Evolutionary conservation across 148 eudicot genomes (phyloP), one percentile per base, ranked within the genome.

Genomic region (Dianthus caryophyllus): DNA sequence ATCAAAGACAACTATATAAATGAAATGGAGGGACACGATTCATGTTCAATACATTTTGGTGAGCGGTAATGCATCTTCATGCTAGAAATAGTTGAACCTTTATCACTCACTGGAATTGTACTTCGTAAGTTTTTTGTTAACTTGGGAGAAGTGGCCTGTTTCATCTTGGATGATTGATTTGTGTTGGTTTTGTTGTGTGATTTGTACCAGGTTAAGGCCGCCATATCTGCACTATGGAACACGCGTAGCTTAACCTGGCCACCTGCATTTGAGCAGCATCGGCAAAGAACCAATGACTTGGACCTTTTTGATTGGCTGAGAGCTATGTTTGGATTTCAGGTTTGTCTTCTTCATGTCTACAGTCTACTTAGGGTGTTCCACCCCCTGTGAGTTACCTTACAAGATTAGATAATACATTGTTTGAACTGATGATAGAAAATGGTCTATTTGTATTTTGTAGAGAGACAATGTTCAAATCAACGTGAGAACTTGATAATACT

Each of bases 241-340:
- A 78, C 81, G 33, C 80, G 77, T 53, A 85, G 96, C 52, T 78
- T 94, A 65, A 75, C 60, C 60, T 94, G 97, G 96, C 97, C 99
- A 9, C 77, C 87, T 43, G 80, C 84, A 53, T 82, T 80, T 82
- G 90, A 88, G 70, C 82, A 82, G 76, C 87, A 81, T 20, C 78
- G 78, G 78, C 88, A 83, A 75, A 90, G 78, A 75, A 77, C 92
- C 59, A 84, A 87, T 72, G 99, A 84, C 29, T 67, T 88, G 77
- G 99, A 94, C 67, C 82, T 88, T 61, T 95, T 94, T 73, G 99
- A 94, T 78, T 90, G 99, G 99, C 84, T 94, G 67, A 84, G 84
- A 65, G 97, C 92, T 65, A 88, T 90, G 97, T 94, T 94, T 75
- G 99, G 99, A 46, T 94, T 94, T 85, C 99, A 94, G 97, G 99